Percentiles rank a stretch among this genome's conserved stretches.
These are phyloP conservation scores for Kalmanozyma brasiliensis DNA, from an alignment of 1,284 basidiomycete species.

Conservation along the genomic window DNA sequence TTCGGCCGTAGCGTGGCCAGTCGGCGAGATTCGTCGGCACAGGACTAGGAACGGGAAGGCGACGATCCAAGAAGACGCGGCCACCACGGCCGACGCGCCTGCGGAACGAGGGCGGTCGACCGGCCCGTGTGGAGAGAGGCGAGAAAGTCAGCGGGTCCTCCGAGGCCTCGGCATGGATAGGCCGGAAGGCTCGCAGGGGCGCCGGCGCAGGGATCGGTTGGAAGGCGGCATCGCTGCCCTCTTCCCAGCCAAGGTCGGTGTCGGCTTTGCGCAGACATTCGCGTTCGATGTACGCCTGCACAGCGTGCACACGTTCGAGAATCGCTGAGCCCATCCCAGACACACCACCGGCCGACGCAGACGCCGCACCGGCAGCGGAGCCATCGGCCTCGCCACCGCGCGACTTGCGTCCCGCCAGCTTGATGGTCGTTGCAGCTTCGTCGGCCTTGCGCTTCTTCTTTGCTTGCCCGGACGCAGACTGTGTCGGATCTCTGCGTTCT, in stretches of 20 bases:
- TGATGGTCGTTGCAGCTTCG: constrained; percentile 52
- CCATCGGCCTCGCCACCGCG: constrained; percentile 43
- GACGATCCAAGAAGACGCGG: constrained; percentile 64
- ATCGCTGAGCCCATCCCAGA: constrained; percentile 72
- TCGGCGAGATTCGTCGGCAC: constrained; percentile 61
- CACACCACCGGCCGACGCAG: constrained; percentile 31
- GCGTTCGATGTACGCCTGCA: constrained; percentile 65
- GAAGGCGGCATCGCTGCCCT: constrained; percentile 63
- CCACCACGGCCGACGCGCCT: constrained; percentile 65
- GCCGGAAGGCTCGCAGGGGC: constrained; percentile 59
- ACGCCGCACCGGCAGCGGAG: constrained; percentile 21
- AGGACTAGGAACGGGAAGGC: constrained; percentile 60
- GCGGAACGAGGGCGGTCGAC: constrained; percentile 65
- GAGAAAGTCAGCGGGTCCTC: constrained; percentile 42
- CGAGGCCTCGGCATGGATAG: constrained; percentile 58
- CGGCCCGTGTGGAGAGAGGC: constrained; percentile 47
- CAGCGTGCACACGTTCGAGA: constrained; percentile 60
- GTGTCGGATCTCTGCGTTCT: constrained; percentile 50
- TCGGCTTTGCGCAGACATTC: constrained; percentile 59
- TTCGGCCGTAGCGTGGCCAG: constrained; percentile 53
- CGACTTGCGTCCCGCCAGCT: constrained; percentile 52
- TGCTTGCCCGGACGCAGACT: constrained; percentile 39
- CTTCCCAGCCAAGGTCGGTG: constrained; percentile 63
- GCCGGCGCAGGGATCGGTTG: constrained; percentile 58
- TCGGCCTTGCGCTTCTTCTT: constrained; percentile 65